These are phyloP conservation scores for Prunus armeniaca DNA, from an alignment of 306 rosid genomes.

Conservation along the genomic window DNA sequence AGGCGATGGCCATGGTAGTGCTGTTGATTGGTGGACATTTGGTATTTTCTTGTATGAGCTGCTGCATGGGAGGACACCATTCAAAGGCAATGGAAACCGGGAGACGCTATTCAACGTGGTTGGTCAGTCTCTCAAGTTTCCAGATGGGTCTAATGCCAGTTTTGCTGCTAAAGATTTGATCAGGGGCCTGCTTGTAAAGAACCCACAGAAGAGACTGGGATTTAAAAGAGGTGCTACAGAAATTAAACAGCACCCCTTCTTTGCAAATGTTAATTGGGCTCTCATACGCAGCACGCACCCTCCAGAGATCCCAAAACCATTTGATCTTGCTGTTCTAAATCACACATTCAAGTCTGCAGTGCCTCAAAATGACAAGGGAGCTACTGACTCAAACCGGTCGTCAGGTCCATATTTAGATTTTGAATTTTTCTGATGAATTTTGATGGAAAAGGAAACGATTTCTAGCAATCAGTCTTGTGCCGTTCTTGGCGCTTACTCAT, in stretches of 20 bases:
- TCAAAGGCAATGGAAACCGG: constrained; percentile 56
- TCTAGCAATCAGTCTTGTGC: constrained; percentile 11
- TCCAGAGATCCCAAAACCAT: constrained; percentile 56
- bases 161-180: constrained; percentile 56
- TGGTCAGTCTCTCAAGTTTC: constrained; percentile 49
- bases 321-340: constrained; percentile 35
- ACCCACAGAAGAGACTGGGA: constrained; percentile 57
- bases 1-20: constrained; percentile 71
- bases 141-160: constrained; percentile 38
- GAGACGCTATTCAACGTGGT: constrained; percentile 57
- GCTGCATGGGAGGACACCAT: constrained; percentile 52
- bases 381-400: constrained; percentile 40
- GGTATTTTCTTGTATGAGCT: constrained; percentile 58
- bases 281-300: constrained; percentile 50
- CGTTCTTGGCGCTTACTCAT: constrained; percentile 27
- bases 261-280: constrained; percentile 57
- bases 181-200: constrained; percentile 48
- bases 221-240: constrained; percentile 55
- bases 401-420: constrained; percentile 60
- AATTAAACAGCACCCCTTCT: constrained; percentile 59
- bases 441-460: not conserved
- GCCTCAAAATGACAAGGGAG: constrained; percentile 30
- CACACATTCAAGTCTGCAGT: constrained; percentile 25
- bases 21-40: constrained; percentile 71
- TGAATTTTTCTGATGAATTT: constrained; percentile 47